Base-by-base conservation (phyloP, 2,329 filamentous ascomycete species). In the Cytospora mali region DNA sequence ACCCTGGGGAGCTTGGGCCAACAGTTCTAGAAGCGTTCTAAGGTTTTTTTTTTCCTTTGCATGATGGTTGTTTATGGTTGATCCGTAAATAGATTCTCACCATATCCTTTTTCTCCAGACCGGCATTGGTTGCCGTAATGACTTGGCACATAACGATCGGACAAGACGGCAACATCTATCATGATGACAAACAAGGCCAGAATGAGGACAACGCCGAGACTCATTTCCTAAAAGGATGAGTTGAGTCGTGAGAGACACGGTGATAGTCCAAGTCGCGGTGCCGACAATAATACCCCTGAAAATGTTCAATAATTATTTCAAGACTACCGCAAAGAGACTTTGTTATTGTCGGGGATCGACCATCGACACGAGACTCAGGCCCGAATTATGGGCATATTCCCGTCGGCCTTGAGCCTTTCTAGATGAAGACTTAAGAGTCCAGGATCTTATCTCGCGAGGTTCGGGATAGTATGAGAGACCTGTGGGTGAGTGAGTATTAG, bases 1-100 rank as follows among this genome's bases (percentile, higher is more conserved):
- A 23, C 27, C 10, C 39, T 18, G 18, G 7, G 39, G 31, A 55
- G 60, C 60, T 62, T 48, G 53, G 53, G 39, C 60, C 60, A 52
- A 21, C 16, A 16, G 33, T 62, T 57, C 53, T 48, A 55, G 54
- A 62, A 53, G n/a, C 13, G 5, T 25, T 27, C 33, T 25, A 35
- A 9, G 21, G 58, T 33, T 55, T 35, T 53, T 13, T 9, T n/a
- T n/a, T n/a, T n/a, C n/a, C n/a, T n/a, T n/a, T n/a, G n/a, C n/a
- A n/a, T n/a, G n/a, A n/a, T n/a, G n/a, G n/a, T n/a, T n/a, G n/a
- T n/a, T n/a, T n/a, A n/a, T n/a, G n/a, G n/a, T n/a, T n/a, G n/a
- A n/a, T n/a, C n/a, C n/a, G n/a, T n/a, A n/a, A n/a, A 23, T 21
- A 21, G n/a, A 18, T 35, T 13, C 11, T 16, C 10, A 21, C 39